Conservation (phyloP, 306 rosid species). For the Bauhinia variegata region DNA sequence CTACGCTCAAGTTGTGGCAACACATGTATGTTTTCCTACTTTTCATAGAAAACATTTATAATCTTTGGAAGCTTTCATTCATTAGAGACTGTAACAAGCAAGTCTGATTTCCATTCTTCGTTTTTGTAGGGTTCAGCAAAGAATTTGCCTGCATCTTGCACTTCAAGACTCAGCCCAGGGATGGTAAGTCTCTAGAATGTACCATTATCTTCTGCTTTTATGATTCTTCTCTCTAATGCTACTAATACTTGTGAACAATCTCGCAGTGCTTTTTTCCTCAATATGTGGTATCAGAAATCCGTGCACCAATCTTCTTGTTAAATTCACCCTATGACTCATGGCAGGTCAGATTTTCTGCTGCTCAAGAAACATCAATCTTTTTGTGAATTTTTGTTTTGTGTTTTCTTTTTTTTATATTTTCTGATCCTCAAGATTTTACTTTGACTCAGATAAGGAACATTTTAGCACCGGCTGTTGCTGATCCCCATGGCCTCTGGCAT, state of each 20-base stretch:
- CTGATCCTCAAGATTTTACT: conserved; percentile 29
- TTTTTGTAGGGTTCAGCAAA: conserved; percentile 68
- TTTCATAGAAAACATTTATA: no score
- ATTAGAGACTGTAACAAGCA: conserved; percentile 18
- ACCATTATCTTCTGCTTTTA: conserved; percentile 16
- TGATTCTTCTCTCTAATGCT: conserved; percentile 20
- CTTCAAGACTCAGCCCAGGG: conserved; percentile 71
- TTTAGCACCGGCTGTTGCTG: conserved; percentile 89
- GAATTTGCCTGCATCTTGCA: conserved; percentile 81
- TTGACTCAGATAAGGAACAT: conserved; percentile 76
- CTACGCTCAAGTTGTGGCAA: conserved; percentile 64
- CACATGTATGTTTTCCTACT: conserved; percentile 62
- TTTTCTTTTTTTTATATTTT: neutral
- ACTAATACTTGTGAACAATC: conserved; percentile 29
- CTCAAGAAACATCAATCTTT: conserved; percentile 17
- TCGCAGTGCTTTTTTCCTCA: conserved; percentile 96
- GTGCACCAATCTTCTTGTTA: conserved; percentile 75
- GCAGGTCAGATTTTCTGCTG: conserved; percentile 71
- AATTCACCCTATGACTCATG: conserved; percentile 96
- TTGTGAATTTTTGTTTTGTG: no score
- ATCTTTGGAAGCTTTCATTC: no score
- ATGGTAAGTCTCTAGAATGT: conserved; percentile 51
- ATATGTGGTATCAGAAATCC: conserved; percentile 59
- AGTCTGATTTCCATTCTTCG: conserved; percentile 12
- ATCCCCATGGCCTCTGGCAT: conserved; percentile 83